Base-by-base conservation (phyloP, 805 yeast species). In the Starmerella bacillaris region DNA sequence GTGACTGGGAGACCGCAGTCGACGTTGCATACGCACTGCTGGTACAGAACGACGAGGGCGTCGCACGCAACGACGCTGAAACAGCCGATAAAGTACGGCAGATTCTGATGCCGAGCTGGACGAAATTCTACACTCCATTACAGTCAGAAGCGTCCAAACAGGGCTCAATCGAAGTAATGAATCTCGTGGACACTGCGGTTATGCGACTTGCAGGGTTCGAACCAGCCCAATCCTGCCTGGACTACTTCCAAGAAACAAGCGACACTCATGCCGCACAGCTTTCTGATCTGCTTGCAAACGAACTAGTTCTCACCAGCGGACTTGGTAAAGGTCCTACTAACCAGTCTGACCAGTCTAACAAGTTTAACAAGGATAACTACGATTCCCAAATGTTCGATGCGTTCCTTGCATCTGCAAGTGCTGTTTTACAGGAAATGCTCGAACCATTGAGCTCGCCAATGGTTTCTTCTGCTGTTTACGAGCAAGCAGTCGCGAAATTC, bases 1-100 rank as follows among this genome's bases (percentile, higher is more conserved):
- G 21, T 16, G 26, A 22, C 7, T 39, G 44, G 47, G 42, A 39
- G 20, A 29, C 27, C 6, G 35, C 74, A 44, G 64, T 76, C 32
- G 58, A 69, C 0, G 75, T 70, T 12, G 59, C 77, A 20, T 60
- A 74, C 37, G 70, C 70, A 1, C 54, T 79, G 2, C 64, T 77
- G 41, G 72, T 70, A 19, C 51, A 56, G 24, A 56, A 56, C 34
- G 62, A 59, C 32, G 38, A 51, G 14, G 53, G 60, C 12, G 40
- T 43, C 21, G 44, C 51, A 18, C 37, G 44, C 9, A 40, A 40
- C 17, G 31, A 37, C 24, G 38, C 33, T 3, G 22, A 27, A 4
- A 35, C 41, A 5, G 37, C 31, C n/a, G 36, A 27, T 7, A 36
- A 36, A 18, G 37, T 43, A 14, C 37, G 37, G 18, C 8, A 7